Evolutionary conservation across 768 basidiomycete genomes (phyloP).

Genomic region (Calocera cornea): DNA sequence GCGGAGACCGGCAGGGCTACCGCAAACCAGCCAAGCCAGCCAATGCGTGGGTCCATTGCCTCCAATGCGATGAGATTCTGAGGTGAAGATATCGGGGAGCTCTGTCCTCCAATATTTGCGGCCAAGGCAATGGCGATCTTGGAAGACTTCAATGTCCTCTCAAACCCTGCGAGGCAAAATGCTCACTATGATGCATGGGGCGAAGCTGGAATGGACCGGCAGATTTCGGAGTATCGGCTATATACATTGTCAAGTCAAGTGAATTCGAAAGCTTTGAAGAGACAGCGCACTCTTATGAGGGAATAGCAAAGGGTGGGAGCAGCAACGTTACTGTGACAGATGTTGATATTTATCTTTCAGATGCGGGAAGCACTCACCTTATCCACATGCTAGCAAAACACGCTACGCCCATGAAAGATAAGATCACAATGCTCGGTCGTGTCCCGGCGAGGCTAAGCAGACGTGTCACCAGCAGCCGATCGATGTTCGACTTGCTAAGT

Average conservation of each 20-base stretch:
- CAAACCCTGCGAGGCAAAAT: not conserved
- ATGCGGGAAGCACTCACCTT: conserved; percentile 38
- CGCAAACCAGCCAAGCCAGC: conserved; percentile 88
- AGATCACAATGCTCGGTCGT: conserved; percentile 67
- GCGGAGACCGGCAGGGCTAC: conserved; percentile 85
- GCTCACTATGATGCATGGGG: conserved; percentile 80
- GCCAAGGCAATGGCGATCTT: conserved; percentile 96
- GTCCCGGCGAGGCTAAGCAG: conserved; percentile 85
- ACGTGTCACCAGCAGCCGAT: conserved; percentile 78
- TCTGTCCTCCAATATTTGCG: conserved; percentile 94
- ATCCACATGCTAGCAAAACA: conserved; percentile 99
- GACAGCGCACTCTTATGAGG: conserved; percentile 60
- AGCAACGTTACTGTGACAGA: conserved; percentile 66
- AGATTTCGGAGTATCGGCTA: conserved; percentile 90
- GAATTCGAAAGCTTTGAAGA: not conserved
- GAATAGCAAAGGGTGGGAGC: conserved; percentile 96
- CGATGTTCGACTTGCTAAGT: conserved; percentile 87
- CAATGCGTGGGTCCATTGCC: conserved; percentile 72
- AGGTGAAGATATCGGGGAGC: conserved; percentile 92
- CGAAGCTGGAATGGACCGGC: conserved; percentile 74
- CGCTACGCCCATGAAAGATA: conserved; percentile 90
- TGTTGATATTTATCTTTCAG: not conserved
- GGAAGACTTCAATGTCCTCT: not conserved
- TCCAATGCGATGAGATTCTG: conserved; percentile 89
- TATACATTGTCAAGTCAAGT: conserved; percentile 10